Conservation (phyloP, 2,329 filamentous ascomycete genomes). For the Pseudogymnoascus sp. region DNA sequence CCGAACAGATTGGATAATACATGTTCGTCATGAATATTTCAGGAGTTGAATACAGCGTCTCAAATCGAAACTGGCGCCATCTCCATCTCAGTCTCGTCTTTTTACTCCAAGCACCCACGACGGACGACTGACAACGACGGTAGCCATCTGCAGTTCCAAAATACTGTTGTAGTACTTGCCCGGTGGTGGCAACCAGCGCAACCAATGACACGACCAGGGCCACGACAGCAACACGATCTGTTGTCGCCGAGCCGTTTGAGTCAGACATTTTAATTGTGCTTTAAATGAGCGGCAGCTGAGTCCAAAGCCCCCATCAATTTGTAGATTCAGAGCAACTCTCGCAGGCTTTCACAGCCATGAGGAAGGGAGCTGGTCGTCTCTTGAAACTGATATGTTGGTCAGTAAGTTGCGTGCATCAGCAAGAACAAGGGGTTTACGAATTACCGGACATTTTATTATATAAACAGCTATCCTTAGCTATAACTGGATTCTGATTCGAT, state of each 20-base stretch:
- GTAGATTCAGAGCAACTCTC: not conserved
- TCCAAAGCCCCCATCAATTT: not conserved
- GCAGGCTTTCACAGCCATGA: not conserved
- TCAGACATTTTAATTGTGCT: not conserved
- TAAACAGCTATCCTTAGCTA: not conserved
- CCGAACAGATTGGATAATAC: conserved; percentile 11
- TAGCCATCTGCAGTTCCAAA: conserved; percentile 34
- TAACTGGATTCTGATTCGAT: not conserved
- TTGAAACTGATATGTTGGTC: not conserved
- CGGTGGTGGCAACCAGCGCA: conserved; percentile 27
- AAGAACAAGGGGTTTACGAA: not conserved
- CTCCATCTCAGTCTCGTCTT: conserved; percentile 28
- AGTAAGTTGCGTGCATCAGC: not conserved
- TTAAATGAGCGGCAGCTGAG: not conserved
- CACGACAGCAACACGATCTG: conserved; percentile 17
- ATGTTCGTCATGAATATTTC: conserved; percentile 25
- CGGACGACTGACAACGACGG: conserved; percentile 29
- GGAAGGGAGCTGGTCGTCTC: not conserved
- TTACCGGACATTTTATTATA: not conserved
- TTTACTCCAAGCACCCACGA: conserved; percentile 29
- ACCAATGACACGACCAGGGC: conserved; percentile 31
- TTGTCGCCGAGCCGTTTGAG: not conserved
- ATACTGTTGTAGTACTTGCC: conserved; percentile 31
- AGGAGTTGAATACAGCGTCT: conserved; percentile 32
- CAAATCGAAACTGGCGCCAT: conserved; percentile 30